phyloP scores from a whole-genome alignment of 495 filamentous ascomycete genomes.

The Aspergillus cavernicola region DNA sequence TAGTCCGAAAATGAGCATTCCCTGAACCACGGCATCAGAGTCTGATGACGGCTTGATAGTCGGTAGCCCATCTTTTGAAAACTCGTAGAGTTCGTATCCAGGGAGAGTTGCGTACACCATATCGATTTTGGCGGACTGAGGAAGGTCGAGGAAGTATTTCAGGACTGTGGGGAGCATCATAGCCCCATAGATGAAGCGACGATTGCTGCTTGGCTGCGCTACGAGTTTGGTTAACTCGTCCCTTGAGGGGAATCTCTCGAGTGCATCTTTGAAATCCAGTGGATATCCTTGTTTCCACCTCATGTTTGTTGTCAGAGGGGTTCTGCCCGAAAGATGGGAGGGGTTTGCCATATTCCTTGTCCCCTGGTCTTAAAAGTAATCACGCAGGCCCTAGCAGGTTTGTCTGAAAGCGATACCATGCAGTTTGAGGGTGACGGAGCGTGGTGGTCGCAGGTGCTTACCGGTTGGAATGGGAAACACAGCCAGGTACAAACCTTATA shows the following conservation, averaged over 20 bases:
- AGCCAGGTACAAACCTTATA: no score
- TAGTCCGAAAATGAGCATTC: slow-evolving; percentile 29
- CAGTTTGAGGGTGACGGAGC: no score
- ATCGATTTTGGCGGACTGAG: slow-evolving; percentile 15
- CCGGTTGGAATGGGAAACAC: neutral
- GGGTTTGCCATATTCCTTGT: neutral
- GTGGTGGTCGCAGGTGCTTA: no score
- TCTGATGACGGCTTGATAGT: slow-evolving; percentile 19
- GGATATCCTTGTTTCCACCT: slow-evolving; percentile 18
- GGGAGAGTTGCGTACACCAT: slow-evolving; percentile 26
- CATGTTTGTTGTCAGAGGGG: slow-evolving; percentile 6
- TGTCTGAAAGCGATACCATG: no score
- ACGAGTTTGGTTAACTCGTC: slow-evolving; percentile 14
- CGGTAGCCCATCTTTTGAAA: slow-evolving; percentile 13
- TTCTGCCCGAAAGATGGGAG: neutral
- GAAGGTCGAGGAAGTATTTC: slow-evolving; percentile 20
- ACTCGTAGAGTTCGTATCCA: slow-evolving; percentile 22
- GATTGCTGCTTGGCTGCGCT: slow-evolving; percentile 12
- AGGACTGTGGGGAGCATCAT: slow-evolving; percentile 30
- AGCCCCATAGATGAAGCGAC: slow-evolving; percentile 26
- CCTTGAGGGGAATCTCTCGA: slow-evolving; percentile 15
- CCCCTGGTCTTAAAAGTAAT: neutral
- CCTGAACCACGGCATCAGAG: slow-evolving; percentile 19
- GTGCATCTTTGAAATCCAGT: slow-evolving; percentile 16
- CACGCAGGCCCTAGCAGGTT: neutral